phyloP scores from a whole-genome alignment of 1,284 basidiomycete species.

The Cystobasidiaceae sp. region DNA sequence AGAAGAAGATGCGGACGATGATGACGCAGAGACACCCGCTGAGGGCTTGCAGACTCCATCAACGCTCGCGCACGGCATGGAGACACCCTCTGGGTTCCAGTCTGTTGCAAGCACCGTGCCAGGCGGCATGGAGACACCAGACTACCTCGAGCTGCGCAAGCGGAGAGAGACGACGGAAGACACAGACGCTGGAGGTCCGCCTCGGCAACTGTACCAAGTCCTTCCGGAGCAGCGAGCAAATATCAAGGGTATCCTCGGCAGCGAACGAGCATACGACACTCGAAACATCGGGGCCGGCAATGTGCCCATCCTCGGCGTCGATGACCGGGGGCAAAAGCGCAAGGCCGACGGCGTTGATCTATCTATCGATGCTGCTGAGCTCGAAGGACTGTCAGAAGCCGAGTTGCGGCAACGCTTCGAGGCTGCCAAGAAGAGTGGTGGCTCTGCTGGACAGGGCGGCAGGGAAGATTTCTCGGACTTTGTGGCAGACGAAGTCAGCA shows the following conservation, averaged over 20 bases:
- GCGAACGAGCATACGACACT: constrained; percentile 88
- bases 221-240: constrained; percentile 84
- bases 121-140: constrained; percentile 92
- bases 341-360: constrained; percentile 83
- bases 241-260: constrained; percentile 90
- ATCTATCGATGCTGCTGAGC: constrained; percentile 76
- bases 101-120: constrained; percentile 92
- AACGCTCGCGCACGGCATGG: constrained; percentile 55
- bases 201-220: constrained; percentile 57
- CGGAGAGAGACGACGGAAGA: constrained; percentile 53
- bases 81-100: constrained; percentile 87
- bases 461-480: constrained; percentile 76
- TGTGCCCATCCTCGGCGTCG: constrained; percentile 79
- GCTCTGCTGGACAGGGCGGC: constrained; percentile 54
- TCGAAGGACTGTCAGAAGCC: constrained; percentile 82
- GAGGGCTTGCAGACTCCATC: constrained; percentile 91
- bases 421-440: constrained; percentile 56
- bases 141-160: constrained; percentile 93
- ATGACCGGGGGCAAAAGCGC: constrained; percentile 66
- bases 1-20: constrained; percentile 61
- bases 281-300: constrained; percentile 47
- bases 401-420: constrained; percentile 81
- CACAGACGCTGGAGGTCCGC: constrained; percentile 34
- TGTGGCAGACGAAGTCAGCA: constrained; percentile 77
- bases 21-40: constrained; percentile 55